These are phyloP conservation scores for Heimioporus punctisporus DNA, from an alignment of 1,284 basidiomycete species.

Conservation along the genomic window DNA sequence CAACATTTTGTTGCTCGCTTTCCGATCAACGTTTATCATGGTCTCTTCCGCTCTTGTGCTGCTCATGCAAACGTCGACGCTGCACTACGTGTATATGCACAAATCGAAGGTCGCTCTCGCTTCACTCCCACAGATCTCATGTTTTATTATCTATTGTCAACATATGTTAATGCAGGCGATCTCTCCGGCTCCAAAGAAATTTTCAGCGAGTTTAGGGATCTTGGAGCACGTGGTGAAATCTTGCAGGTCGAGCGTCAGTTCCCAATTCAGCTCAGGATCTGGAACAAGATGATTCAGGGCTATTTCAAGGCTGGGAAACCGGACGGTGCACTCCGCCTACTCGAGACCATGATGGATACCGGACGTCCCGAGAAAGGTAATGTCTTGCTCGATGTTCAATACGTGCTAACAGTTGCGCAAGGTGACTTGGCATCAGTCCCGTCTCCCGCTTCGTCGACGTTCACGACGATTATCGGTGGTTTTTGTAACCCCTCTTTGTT, in stretches of 20 bases:
- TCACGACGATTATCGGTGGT: slow-evolving; percentile 65
- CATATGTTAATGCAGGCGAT: slow-evolving; percentile 59
- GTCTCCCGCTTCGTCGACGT: slow-evolving; percentile 62
- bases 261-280: slow-evolving; percentile 52
- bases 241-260: slow-evolving; percentile 19
- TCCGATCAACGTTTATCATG: slow-evolving; percentile 47
- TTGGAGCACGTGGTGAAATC: slow-evolving; percentile 40
- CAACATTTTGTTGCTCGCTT: slow-evolving; percentile 28
- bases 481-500: slow-evolving; percentile 49
- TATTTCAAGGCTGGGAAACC: slow-evolving; percentile 72
- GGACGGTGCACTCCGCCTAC: slow-evolving; percentile 64
- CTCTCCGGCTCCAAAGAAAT: slow-evolving; percentile 63
- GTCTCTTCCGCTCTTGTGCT: slow-evolving; percentile 69
- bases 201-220: slow-evolving; percentile 64
- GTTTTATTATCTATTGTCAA: slow-evolving; percentile 65
- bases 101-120: slow-evolving; percentile 53
- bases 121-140: slow-evolving; percentile 40
- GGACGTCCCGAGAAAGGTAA: slow-evolving; percentile 32
- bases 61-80: slow-evolving; percentile 58
- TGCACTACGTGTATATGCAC: slow-evolving; percentile 71
- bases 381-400: neutral
- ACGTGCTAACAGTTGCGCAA: slow-evolving; percentile 2
- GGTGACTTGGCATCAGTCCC: slow-evolving; percentile 47
- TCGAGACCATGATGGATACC: slow-evolving; percentile 74
- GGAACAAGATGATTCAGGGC: slow-evolving; percentile 76